phyloP scores from a whole-genome alignment of 495 filamentous ascomycete genomes.

The Aspergillus carlsbadensis region DNA sequence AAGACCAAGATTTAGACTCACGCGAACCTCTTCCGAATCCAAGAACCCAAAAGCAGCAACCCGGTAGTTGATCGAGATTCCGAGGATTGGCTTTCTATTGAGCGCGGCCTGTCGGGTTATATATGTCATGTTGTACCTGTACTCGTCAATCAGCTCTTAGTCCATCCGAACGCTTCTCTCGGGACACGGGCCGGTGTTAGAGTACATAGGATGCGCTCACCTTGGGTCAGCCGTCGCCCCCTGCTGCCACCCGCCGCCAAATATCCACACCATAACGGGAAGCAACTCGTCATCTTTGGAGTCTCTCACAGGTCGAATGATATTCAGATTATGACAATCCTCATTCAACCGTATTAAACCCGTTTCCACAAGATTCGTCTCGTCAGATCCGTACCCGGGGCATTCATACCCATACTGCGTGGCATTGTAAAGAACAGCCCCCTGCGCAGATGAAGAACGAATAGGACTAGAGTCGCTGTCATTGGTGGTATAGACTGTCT shows the following conservation, averaged over 20 bases:
- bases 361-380: constrained; percentile 21
- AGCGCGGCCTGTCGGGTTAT: constrained; percentile 32
- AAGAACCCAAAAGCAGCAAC: constrained; percentile 72
- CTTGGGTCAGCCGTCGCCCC: constrained; percentile 37
- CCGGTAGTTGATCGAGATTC: constrained; percentile 76
- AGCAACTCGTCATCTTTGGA: constrained; percentile 46
- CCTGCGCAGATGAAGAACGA: not conserved
- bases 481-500: constrained; percentile 21
- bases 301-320: constrained; percentile 54
- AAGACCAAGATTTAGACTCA: constrained; percentile 16
- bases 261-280: constrained; percentile 67
- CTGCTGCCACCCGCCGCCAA: constrained; percentile 56
- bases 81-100: constrained; percentile 59
- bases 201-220: no score
- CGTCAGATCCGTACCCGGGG: constrained; percentile 37
- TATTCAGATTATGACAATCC: constrained; percentile 65
- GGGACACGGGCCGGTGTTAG: no score
- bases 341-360: constrained; percentile 43
- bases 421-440: constrained; percentile 30
- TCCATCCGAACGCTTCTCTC: not conserved
- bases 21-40: constrained; percentile 47
- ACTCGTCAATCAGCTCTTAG: not conserved
- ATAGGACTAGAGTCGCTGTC: constrained; percentile 26
- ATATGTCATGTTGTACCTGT: constrained; percentile 39
- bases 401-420: constrained; percentile 38